Conservation (phyloP, 305 asterid genomes). For the Fraxinus xanthoxyloides region DNA sequence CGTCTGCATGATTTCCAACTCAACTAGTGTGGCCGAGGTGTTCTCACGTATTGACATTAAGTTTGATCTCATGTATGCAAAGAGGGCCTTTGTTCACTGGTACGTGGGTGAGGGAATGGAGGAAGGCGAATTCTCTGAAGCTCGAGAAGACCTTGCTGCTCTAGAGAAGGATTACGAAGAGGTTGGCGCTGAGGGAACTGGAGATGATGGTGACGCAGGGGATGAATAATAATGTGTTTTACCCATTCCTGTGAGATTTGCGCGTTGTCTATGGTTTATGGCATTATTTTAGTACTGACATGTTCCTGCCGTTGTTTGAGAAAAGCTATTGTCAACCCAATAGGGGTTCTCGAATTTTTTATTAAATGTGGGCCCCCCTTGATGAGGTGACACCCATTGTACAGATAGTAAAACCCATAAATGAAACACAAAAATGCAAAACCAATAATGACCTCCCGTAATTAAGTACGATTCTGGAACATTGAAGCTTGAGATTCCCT, state of each 20-base stretch:
- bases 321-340: constrained; percentile 25
- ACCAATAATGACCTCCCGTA: constrained; percentile 36
- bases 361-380: no score
- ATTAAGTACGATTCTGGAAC: constrained; percentile 26
- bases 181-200: neutral
- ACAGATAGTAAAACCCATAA: no score
- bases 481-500: constrained; percentile 34
- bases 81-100: constrained; percentile 2
- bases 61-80: neutral
- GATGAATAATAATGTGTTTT: neutral
- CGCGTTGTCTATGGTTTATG: neutral
- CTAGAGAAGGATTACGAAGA: neutral
- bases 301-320: neutral
- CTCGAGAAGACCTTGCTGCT: neutral
- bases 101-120: constrained; percentile 5
- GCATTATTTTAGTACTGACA: neutral
- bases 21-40: neutral
- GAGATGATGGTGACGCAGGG: neutral
- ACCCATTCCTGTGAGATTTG: neutral
- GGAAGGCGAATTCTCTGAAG: neutral
- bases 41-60: neutral
- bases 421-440: no score
- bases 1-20: neutral
- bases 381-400: no score
- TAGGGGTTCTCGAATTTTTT: no score